Base-by-base conservation (phyloP, 73 alveolate species). In the Uronychia binucleata region DNA sequence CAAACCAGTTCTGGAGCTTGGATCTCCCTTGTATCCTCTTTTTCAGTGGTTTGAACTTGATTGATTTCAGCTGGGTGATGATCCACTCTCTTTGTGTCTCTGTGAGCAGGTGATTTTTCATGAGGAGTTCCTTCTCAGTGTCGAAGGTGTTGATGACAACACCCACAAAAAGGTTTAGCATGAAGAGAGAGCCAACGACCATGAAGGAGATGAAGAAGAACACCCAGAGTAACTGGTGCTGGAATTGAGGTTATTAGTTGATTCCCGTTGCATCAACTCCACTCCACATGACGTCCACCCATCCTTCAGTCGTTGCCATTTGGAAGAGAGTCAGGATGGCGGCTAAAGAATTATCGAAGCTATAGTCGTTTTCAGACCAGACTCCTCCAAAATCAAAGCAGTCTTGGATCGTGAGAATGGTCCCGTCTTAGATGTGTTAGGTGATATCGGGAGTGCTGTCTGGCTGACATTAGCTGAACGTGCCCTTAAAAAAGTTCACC, bases 231-330 rank as follows among this genome's bases (percentile, higher is more conserved):
- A 46, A 19, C 19, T 46, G 67, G 67, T 46, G 19, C 67, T 46
- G n/a, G 19, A 46, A 46, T 46, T 46, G 67, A 46, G 67, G 67
- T 19, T 46, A 19, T 19, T 46, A 11, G 67, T 46, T 46, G 67
- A 46, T 46, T 46, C 67, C 67, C 5, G 67, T 46, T 11, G 78
- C 78, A 28, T 67, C 78, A 26, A 29, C 26, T 67, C 29, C 78
- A 25, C 31, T 25, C 78, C 81, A 76, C 95, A 89, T 89, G 59
- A 89, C 88, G n/a, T 85, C 92, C 57, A 85, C 87, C 95, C 95
- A 89, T 34, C 95, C 95, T 60, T 85, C 91, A 19, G 93, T 85
- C 33, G 95, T 89, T 26, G 93, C 85, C 30, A 89, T 85, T 90
- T 89, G 89, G 30, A 85, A 89, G 32, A 89, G 82, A 31, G 88